These are phyloP conservation scores for Calonectria hawksworthii DNA, from an alignment of 2,329 filamentous ascomycete species.

Conservation along the genomic window DNA sequence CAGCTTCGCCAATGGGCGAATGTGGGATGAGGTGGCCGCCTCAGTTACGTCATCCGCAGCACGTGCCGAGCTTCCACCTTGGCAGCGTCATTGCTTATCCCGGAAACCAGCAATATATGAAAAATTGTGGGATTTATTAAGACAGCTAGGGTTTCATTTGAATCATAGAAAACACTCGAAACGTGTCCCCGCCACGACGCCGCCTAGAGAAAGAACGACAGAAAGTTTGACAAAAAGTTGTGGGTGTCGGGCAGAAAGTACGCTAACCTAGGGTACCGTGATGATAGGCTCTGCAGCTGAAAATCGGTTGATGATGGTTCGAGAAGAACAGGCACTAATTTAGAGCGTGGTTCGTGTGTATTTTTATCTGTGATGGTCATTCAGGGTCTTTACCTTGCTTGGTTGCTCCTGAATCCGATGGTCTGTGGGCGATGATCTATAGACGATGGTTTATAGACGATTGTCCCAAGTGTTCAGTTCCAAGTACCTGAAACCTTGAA, in stretches of 20 bases:
- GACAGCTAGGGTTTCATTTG: background rate
- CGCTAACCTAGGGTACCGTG: background rate
- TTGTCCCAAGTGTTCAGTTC: background rate
- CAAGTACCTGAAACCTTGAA: background rate
- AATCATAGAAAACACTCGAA: background rate
- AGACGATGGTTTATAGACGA: background rate
- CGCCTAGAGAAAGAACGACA: background rate
- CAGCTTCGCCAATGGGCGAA: conserved; percentile 15
- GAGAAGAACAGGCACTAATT: background rate
- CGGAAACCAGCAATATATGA: conserved; percentile 15
- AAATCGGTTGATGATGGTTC: background rate
- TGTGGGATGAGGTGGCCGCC: conserved; percentile 35
- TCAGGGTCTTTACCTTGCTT: background rate
- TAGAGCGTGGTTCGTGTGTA: background rate
- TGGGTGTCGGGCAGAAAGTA: background rate
- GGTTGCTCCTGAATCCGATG: background rate
- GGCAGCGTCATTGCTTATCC: conserved; percentile 33
- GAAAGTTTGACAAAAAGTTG: background rate
- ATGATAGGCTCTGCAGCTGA: background rate
- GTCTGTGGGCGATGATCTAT: background rate
- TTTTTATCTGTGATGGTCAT: background rate
- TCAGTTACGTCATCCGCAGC: conserved; percentile 43
- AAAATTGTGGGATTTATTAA: background rate
- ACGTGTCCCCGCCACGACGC: background rate
- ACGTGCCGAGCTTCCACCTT: conserved; percentile 44